Evolutionary conservation across 495 filamentous ascomycete species (phyloP).

Genomic region (Thermochaetoides thermophila): DNA sequence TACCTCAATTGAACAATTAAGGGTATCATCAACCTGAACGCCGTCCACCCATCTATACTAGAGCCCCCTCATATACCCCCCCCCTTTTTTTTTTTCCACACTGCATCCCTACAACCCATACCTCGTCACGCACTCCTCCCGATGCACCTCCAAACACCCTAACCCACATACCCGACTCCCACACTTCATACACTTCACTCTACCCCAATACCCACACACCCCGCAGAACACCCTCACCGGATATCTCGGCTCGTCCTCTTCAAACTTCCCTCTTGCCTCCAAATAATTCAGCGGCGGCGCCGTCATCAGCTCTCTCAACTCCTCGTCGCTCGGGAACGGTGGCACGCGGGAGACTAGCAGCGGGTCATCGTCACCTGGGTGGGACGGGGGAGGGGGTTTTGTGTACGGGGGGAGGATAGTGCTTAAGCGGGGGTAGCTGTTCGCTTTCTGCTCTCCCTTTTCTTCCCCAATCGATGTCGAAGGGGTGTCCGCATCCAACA

Average conservation of each 20-base stretch:
- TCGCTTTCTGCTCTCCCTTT: slow-evolving; percentile 3
- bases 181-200: slow-evolving; percentile 72
- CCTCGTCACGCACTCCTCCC: slow-evolving; percentile 51
- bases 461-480: too few species aligned
- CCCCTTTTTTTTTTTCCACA: too few species aligned
- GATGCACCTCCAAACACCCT: slow-evolving; percentile 65
- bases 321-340: slow-evolving; percentile 44
- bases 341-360: slow-evolving; percentile 50
- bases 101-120: slow-evolving; percentile 42
- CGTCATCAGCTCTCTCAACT: slow-evolving; percentile 52
- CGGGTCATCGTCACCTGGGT: slow-evolving; percentile 43
- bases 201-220: slow-evolving; percentile 87
- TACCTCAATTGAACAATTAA: too few species aligned
- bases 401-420: slow-evolving; percentile 19
- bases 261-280: slow-evolving; percentile 50
- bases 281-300: slow-evolving; percentile 68
- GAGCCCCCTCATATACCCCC: background rate
- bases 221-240: slow-evolving; percentile 67
- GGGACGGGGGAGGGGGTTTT: slow-evolving; percentile 17
- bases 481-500: background rate
- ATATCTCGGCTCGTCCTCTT: slow-evolving; percentile 19
- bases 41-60: background rate
- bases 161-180: slow-evolving; percentile 67
- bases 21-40: too few species aligned
- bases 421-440: slow-evolving; percentile 16